Evolutionary conservation across 208 protist genomes (phyloP), one percentile per base, ranked within the genome.

Genomic region (Leishmania braziliensis): DNA sequence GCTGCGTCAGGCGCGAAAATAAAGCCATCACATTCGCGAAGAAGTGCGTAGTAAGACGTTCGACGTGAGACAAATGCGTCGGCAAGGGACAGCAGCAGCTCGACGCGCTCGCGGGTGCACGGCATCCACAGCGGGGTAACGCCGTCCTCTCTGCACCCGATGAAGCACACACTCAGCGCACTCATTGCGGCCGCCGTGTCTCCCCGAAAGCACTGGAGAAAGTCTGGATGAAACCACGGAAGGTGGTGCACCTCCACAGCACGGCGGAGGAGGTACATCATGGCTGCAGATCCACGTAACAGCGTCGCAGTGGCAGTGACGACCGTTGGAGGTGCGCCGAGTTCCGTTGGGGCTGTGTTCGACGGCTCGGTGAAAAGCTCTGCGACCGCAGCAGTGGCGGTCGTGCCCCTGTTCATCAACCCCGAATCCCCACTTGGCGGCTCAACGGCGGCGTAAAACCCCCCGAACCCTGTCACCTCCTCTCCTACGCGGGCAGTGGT

Each of bases 101-200:
- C 80, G 18, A 95, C 86, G 12, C 94, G 92, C 76, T 89, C 82
- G 16, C 74, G 69, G 16, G 86, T 88, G 39, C 89, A 92, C 9
- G 92, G 94, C 91, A 97, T 97, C 93, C 86, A 92, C 78, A 95
- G 80, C 5, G 88, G 86, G 12, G 92, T 95, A 6, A 81, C 29
- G 6, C 88, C 94, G 65, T 95, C 88, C 71, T 84, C 77, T 33
- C 80, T 79, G 62, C 89, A 92, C 18, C 92, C 92, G 2, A 91
- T 10, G 62, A 97, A 95, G 65, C 91, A 95, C n/a, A 82, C 77
- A 23, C 56, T 26, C 74, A 97, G 63, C 63, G 78, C 87, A n/a
- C 81, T 65, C 43, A 63, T 83, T 14, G 86, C 90, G 0, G 81
- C 89, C 29, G 85, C 86, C 6, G 78, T 78, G 23, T 86, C 79